A percentile compares a stretch with the other conserved stretches of the same genome.
Evolutionary conservation across 2,329 filamentous ascomycete genomes (phyloP).

Genomic region (Oidium heveae): DNA sequence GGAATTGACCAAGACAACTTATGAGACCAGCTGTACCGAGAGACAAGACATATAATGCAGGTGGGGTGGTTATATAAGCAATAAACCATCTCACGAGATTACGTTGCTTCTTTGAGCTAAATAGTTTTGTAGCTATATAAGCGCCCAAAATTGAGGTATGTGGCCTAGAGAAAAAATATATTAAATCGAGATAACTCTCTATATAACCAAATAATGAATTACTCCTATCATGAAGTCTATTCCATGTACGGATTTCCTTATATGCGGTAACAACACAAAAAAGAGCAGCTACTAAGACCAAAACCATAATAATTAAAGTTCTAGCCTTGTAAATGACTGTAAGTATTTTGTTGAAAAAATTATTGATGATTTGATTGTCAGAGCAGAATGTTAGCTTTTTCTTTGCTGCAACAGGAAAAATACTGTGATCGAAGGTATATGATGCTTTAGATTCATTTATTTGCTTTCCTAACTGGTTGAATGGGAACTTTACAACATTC

Average conservation of each 20-base stretch:
- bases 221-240: conserved; percentile 43
- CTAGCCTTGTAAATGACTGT: conserved; percentile 40
- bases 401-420: conserved; percentile 68
- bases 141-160: conserved; percentile 50
- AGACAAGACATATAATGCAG: conserved; percentile 42
- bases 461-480: conserved; percentile 49
- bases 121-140: conserved; percentile 39
- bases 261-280: conserved; percentile 59
- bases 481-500: conserved; percentile 49
- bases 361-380: conserved; percentile 53
- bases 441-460: conserved; percentile 45
- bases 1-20: conserved; percentile 40
- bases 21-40: conserved; percentile 42
- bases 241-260: conserved; percentile 56
- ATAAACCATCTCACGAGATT: conserved; percentile 38
- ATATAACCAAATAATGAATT: conserved; percentile 36
- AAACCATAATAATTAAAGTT: conserved; percentile 50
- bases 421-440: conserved; percentile 52
- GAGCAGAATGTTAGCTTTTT: conserved; percentile 70
- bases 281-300: conserved; percentile 44
- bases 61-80: conserved; percentile 40
- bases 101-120: conserved; percentile 36
- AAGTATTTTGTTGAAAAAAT: conserved; percentile 57
- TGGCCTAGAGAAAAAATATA: conserved; percentile 69
- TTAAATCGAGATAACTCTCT: conserved; percentile 62